Base-by-base conservation (phyloP, 768 basidiomycete genomes). In the Lactifluus subvellereus region DNA sequence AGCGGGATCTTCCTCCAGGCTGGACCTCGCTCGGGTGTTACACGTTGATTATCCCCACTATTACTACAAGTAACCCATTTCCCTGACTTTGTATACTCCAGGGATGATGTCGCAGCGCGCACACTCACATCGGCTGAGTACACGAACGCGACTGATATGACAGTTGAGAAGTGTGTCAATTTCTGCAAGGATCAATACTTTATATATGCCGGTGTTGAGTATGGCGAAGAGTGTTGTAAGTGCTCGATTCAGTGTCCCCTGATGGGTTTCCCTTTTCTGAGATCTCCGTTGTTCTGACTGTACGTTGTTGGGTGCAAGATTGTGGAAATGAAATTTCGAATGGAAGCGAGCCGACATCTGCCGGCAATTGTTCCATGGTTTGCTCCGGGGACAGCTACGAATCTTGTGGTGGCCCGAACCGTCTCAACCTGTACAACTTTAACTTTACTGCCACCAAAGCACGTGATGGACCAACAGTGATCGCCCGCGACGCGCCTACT, bases 191-290 rank as follows among this genome's bases (percentile, higher is more conserved):
- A 73, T 20, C 72, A 77, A 59, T 66, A 72, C 10, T 88, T 77
- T 69, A 73, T 85, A 62, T 89, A 82, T 66, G 87, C 89, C 18
- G 90, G 90, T 14, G 78, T 84, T 18, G 89, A 91, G 73, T 90
- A 79, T 65, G 80, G 78, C 27, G 75, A 80, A 62, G 82, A 87
- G 72, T 87, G 84, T 74, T 86, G 85, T 86, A 71, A 62, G 81
- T 69, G n/a, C 30, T 43, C 51, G 6, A 47, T 22, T 27, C 13
- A 37, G 18, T 27, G 43, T 54, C 5, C 9, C 18, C 30, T 13
- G 51, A 20, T 32, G 10, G n/a, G 20, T 18, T n/a, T n/a, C n/a
- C n/a, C n/a, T n/a, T n/a, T n/a, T 62, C 5, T 37, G 10, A 14
- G 14, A 42, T 2, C 27, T 45, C 37, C 1, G 32, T 27, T 35